These are phyloP conservation scores for Pyrenochaeta sp. DNA, from an alignment of 2,329 filamentous ascomycete genomes.

Conservation along the genomic window DNA sequence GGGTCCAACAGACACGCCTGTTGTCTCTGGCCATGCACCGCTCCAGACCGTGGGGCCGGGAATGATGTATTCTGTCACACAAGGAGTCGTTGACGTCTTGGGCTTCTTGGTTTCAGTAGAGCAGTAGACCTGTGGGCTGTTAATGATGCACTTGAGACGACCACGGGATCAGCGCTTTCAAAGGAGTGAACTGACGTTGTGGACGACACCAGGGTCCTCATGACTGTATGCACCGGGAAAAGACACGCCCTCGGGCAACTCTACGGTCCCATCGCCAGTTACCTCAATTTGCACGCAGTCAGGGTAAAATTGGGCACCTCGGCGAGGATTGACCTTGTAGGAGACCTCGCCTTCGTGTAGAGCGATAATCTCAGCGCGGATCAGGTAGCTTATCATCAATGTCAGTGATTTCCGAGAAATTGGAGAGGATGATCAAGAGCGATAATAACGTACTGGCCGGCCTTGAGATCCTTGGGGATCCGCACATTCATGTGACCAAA, in stretches of 20 bases:
- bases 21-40: conserved; percentile 43
- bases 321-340: conserved; percentile 32
- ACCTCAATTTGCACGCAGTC: conserved; percentile 53
- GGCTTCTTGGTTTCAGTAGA: conserved; percentile 41
- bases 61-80: conserved; percentile 47
- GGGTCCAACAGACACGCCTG: conserved; percentile 37
- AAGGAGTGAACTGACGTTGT: conserved; percentile 35
- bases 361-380: conserved; percentile 55
- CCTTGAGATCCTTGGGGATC: conserved; percentile 45
- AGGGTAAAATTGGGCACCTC: conserved; percentile 53
- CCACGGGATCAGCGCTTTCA: too few relatives aligned
- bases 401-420: too few relatives aligned
- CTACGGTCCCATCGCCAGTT: conserved; percentile 35
- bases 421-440: too few relatives aligned
- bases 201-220: conserved; percentile 45
- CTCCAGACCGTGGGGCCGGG: conserved; percentile 51
- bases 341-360: conserved; percentile 48
- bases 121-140: conserved; percentile 40
- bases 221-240: conserved; percentile 54
- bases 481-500: conserved; percentile 37
- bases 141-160: conserved; percentile 13
- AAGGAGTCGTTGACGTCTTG: conserved; percentile 29
- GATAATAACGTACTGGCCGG: conserved; percentile 42
- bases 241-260: conserved; percentile 50
- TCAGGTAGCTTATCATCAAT: conserved; percentile 52